Percentiles rank a stretch among this genome's conserved stretches.
These are phyloP conservation scores for Solanum dulcamara DNA, from an alignment of 257 asterid species.

Conservation along the genomic window DNA sequence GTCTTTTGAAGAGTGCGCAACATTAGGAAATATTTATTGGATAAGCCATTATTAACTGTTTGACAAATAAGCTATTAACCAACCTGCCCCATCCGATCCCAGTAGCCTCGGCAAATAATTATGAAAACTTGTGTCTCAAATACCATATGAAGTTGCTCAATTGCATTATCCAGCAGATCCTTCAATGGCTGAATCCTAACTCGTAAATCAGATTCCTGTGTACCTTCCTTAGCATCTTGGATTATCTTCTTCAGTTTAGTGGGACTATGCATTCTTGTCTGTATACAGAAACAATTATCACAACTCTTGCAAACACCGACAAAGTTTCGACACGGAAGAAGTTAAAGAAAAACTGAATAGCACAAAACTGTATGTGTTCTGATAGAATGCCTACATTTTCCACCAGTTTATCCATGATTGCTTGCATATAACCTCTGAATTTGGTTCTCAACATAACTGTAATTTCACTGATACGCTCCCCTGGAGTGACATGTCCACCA, in stretches of 20 bases:
- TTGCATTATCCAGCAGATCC: constrained; percentile 47
- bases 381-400: constrained; percentile 59
- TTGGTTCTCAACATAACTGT: constrained; percentile 80
- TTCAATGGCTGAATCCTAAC: constrained; percentile 67
- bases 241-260: constrained; percentile 79
- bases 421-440: constrained; percentile 74
- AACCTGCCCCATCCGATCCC: constrained; percentile 99
- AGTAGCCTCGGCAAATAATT: constrained; percentile 60
- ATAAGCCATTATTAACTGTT: not conserved
- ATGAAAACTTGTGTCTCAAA: constrained; percentile 73
- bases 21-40: not conserved
- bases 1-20: not conserved
- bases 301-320: not conserved
- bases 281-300: constrained; percentile 2
- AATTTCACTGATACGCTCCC: constrained; percentile 83
- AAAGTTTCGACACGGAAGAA: not conserved
- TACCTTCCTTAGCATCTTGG: constrained; percentile 67
- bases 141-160: constrained; percentile 48
- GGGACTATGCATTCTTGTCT: constrained; percentile 68
- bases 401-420: constrained; percentile 62
- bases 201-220: constrained; percentile 53
- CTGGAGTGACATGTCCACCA: constrained; percentile 41
- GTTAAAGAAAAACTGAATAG: not conserved
- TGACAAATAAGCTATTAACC: not conserved
- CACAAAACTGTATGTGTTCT: not conserved